Conservation (phyloP, 2,329 filamentous ascomycete genomes). For the Pseudogymnoascus sp. region DNA sequence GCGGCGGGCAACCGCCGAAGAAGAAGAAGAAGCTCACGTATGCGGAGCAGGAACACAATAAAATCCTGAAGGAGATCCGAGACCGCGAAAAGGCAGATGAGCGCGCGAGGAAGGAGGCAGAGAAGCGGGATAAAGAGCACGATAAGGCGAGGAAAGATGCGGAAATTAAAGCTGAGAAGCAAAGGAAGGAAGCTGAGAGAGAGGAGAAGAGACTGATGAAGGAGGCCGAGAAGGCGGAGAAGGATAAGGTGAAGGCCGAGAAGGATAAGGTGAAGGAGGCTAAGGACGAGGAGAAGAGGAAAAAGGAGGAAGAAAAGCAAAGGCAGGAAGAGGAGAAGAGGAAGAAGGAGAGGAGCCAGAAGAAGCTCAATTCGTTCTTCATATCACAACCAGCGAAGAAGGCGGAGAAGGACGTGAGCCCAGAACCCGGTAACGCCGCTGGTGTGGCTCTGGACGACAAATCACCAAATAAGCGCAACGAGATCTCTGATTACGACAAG, state of each 20-base stretch:
- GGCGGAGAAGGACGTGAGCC: slow-evolving; percentile 19
- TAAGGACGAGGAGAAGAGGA: slow-evolving; percentile 34
- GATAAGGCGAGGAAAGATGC: slow-evolving; percentile 13
- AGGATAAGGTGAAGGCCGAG: slow-evolving; percentile 38
- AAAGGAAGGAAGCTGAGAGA: slow-evolving; percentile 28
- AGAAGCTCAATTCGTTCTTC: slow-evolving; percentile 28
- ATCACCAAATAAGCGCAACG: slow-evolving; percentile 27
- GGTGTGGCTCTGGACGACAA: background rate
- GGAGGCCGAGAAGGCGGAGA: slow-evolving; percentile 36
- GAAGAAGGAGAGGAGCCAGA: slow-evolving; percentile 40
- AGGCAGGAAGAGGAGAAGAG: slow-evolving; percentile 40
- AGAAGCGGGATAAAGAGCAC: slow-evolving; percentile 23
- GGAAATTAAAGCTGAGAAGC: slow-evolving; percentile 24
- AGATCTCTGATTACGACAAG: slow-evolving; percentile 53
- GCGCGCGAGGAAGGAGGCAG: slow-evolving; percentile 28
- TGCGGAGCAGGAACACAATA: slow-evolving; percentile 26
- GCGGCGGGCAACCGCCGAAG: background rate
- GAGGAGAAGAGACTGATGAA: slow-evolving; percentile 28
- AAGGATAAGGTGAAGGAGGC: slow-evolving; percentile 27
- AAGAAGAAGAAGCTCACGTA: slow-evolving; percentile 7
- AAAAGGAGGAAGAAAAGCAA: slow-evolving; percentile 30
- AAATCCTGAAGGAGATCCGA: slow-evolving; percentile 22
- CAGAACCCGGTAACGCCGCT: slow-evolving; percentile 16
- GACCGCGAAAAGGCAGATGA: slow-evolving; percentile 30
- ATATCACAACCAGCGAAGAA: slow-evolving; percentile 12